Conservation (phyloP, 257 asterid species). For the Gentiana straminea region DNA sequence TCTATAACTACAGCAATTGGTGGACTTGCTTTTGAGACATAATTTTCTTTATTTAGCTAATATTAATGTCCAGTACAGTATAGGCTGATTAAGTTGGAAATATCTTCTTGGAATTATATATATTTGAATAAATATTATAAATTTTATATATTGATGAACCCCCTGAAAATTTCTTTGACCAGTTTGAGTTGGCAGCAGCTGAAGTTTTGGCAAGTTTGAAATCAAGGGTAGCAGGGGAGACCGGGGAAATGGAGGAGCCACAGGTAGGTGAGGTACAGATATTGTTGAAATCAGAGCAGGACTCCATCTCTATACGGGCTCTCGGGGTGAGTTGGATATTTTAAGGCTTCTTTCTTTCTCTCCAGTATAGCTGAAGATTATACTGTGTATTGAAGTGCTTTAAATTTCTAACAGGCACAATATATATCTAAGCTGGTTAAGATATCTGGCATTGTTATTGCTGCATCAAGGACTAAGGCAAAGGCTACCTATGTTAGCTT, state of each 20-base stretch:
- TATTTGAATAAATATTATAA: too few relatives aligned
- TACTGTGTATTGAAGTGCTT: neutral
- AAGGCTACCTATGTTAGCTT: conserved; percentile 91
- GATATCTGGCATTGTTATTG: conserved; percentile 88
- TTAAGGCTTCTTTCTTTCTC: conserved; percentile 6
- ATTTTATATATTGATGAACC: too few relatives aligned
- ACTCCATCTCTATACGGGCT: conserved; percentile 65
- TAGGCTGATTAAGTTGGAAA: too few relatives aligned
- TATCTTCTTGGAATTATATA: too few relatives aligned
- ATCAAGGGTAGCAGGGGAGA: conserved; percentile 70
- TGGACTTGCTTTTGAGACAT: too few relatives aligned
- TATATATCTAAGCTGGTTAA: conserved; percentile 81
- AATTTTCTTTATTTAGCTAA: too few relatives aligned
- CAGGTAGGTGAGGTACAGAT: conserved; percentile 84
- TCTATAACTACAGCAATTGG: too few relatives aligned
- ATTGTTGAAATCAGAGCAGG: conserved; percentile 81
- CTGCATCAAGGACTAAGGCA: conserved; percentile 97
- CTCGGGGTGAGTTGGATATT: conserved; percentile 62
- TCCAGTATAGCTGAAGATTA: conserved; percentile 2
- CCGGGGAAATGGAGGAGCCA: conserved; percentile 90
- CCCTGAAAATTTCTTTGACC: neutral
- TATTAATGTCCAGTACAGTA: too few relatives aligned
- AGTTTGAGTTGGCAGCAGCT: conserved; percentile 95
- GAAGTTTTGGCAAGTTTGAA: conserved; percentile 78
- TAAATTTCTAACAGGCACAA: conserved; percentile 47